Conservation (phyloP, 176 grass and related monocot species). For the Bothriochloa decipiens region DNA sequence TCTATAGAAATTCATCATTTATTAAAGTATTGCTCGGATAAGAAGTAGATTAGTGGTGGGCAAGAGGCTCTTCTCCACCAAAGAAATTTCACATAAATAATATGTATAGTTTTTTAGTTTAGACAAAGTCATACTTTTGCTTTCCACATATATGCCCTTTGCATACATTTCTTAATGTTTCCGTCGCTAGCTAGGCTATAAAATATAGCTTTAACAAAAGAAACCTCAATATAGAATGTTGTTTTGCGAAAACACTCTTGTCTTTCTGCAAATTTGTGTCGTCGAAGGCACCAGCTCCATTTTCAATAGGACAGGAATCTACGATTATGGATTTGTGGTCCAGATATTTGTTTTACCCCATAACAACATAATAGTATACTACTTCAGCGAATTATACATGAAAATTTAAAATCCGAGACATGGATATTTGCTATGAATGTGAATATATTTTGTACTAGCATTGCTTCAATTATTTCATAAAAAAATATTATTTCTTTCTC, state of each 20-base stretch:
- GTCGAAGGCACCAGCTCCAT: not conserved
- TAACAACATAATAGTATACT: not conserved
- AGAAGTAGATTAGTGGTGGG: conserved; percentile 54
- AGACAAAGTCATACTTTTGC: conserved; percentile 61
- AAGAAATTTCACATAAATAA: conserved; percentile 38
- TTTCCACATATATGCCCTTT: conserved; percentile 56
- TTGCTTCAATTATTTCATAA: not conserved
- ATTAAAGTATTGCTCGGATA: conserved; percentile 25
- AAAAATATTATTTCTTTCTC: not conserved
- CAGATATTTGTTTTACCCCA: not conserved
- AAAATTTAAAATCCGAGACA: not conserved
- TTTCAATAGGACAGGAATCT: not conserved
- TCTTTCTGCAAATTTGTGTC: conserved; percentile 15
- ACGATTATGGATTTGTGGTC: not conserved
- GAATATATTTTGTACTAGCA: not conserved
- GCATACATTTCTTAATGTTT: conserved; percentile 49
- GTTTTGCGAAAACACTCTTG: conserved; percentile 34
- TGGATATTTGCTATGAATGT: not conserved
- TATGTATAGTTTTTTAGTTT: conserved; percentile 20
- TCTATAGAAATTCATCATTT: not conserved
- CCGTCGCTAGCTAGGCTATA: conserved; percentile 43
- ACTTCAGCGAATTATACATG: not conserved
- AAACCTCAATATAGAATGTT: conserved; percentile 47
- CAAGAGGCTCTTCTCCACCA: conserved; percentile 53
- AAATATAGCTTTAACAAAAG: conserved; percentile 49